Base-by-base conservation (phyloP, 1,139 yeast genomes). In the Saccharomyces hybrid region DNA sequence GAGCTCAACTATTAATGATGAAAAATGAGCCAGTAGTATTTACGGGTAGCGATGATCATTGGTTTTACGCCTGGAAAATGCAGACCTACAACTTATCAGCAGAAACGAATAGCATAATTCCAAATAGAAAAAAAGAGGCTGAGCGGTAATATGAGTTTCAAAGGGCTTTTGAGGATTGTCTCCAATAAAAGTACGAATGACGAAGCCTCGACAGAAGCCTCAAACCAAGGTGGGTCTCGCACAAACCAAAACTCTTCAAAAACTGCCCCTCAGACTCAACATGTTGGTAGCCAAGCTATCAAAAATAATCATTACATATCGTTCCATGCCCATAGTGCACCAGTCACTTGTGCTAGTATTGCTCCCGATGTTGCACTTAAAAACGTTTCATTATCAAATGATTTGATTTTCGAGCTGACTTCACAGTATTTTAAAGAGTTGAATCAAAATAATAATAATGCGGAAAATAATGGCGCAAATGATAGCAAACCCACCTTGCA, bases 261-360 rank as follows among this genome's bases (percentile, higher is more conserved):
- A 34, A 41, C 2, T 21, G 44, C 38, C 14, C 14, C 24, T 27
- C 50, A 49, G 7, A 14, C 50, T 11, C 44, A 38, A 38, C 3
- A 21, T 8, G 34, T 32, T 11, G 38, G 46, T 51, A 57, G 42
- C 50, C 66, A 64, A 47, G 49, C 52, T 3, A 51, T 62, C 29
- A 68, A 67, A 32, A 64, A 73, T 51, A 59, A 56, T n/a, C 67
- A 81, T 60, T 82, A 82, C 67, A 77, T 86, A 2, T 78, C 87
- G 3, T 87, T 89, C 68, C 95, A 87, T 71, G 90, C 95, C 0
- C 91, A 88, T 70, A 83, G 81, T 64, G 75, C 84, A 1, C 79
- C 81, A 47, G 88, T 90, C 26, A 89, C 95, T 50, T 84, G 81
- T 31, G 95, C 97, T 0, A 64, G 82, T 0, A 81, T 89, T 72